Percentiles rank a stretch among this genome's conserved stretches.
phyloP scores from a whole-genome alignment of 768 basidiomycete genomes.

The Termitomyces eurrhizus region DNA sequence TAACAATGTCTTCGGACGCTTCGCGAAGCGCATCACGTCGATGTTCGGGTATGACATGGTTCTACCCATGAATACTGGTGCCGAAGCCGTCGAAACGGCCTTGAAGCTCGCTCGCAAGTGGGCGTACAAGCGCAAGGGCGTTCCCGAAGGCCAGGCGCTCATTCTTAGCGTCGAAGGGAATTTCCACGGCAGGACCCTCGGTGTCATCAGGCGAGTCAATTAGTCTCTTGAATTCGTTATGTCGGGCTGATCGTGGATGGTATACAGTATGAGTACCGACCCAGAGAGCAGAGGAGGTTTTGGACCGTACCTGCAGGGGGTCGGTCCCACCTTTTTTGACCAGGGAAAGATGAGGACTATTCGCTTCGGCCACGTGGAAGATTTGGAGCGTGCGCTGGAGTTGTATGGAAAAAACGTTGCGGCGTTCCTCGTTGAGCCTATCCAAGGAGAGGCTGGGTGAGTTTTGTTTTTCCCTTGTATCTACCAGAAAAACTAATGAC shows the following conservation, averaged over 20 bases:
- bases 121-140: conserved; percentile 88
- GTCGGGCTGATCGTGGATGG: conserved; percentile 8
- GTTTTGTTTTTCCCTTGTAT: conserved; percentile 18
- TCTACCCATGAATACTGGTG: conserved; percentile 98
- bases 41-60: conserved; percentile 95
- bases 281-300: conserved; percentile 85
- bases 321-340: conserved; percentile 75
- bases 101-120: conserved; percentile 96
- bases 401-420: conserved; percentile 80
- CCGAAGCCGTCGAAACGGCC: conserved; percentile 97
- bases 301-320: conserved; percentile 83
- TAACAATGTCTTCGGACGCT: conserved; percentile 87
- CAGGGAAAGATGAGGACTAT: conserved; percentile 54
- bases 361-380: conserved; percentile 78
- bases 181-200: conserved; percentile 93
- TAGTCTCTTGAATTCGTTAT: neutral
- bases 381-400: conserved; percentile 79
- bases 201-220: conserved; percentile 65
- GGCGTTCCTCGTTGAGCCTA: conserved; percentile 95
- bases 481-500: neutral
- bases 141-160: conserved; percentile 78
- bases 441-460: conserved; percentile 98
- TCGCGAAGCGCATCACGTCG: conserved; percentile 78
- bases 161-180: conserved; percentile 85
- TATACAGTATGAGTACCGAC: conserved; percentile 85